Base-by-base conservation (phyloP, 345 rosid genomes). In the Eucalyptus polybractea region DNA sequence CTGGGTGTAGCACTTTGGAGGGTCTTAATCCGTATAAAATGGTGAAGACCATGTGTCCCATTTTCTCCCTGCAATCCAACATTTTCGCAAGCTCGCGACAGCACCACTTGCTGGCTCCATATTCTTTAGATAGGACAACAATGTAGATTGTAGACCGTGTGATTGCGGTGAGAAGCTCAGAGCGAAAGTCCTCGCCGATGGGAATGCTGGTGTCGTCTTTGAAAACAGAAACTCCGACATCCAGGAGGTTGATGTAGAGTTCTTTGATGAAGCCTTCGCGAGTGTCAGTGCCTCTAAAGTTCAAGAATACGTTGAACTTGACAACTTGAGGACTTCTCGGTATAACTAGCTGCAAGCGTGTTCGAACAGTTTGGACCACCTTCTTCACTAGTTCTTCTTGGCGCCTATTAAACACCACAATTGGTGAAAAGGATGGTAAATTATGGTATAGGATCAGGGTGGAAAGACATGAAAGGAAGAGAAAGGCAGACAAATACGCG, bases 1-100 rank as follows among this genome's bases (percentile, higher is more conserved):
- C n/a, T n/a, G n/a, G n/a, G n/a, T n/a, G n/a, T n/a, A n/a, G n/a
- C 60, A 53, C 10, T 0, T 8, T 2, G 10, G 0, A 13, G 58
- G 10, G 24, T 1, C 3, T 9, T 2, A 54, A 11, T 22, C 1
- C 1, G 27, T 56, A 56, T 3, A 21, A 22, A 21, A 56, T 21
- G 60, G 60, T 27, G 5, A 54, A 0, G 60, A 21, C 60, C 0
- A 22, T 1, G 60, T 54, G 60, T 2, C 60, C 22, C 80, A 67
- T 67, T 10, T 3, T 67, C 0, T 16, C 4, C 42, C 3, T 16
- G 80, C 80, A 31, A 3, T 67, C 42, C 0, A 67, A 7, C 80
- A 67, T 69, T 69, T 69, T 31, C 3, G 2, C 0, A 7, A 5
- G 80, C 13, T 69, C 13, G 0, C 3, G 12, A 16, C 5, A 4